Evolutionary conservation across 2,329 filamentous ascomycete species (phyloP).

Genomic region (Gaeumannomyces tritici): DNA sequence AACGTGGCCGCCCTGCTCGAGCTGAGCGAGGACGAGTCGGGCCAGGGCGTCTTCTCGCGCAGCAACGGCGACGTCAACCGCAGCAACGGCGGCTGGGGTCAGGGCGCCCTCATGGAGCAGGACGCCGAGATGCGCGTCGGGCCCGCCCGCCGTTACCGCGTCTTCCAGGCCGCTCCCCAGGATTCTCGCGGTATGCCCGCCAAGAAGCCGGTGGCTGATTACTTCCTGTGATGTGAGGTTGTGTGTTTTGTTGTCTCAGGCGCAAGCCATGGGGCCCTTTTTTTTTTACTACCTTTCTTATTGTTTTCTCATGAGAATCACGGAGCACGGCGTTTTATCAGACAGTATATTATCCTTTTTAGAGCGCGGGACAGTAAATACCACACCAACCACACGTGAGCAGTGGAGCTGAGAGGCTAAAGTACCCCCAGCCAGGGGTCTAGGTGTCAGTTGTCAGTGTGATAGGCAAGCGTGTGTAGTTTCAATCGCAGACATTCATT

Average conservation of each 20-base stretch:
- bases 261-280: neutral
- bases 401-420: neutral
- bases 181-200: constrained; percentile 96
- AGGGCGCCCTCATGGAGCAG: constrained; percentile 38
- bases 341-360: neutral
- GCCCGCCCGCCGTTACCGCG: constrained; percentile 81
- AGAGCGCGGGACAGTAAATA: neutral
- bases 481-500: too few relatives aligned
- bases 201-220: constrained; percentile 96
- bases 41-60: constrained; percentile 57
- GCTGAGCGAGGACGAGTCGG: constrained; percentile 77
- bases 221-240: constrained; percentile 57
- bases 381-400: neutral
- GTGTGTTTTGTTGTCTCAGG: neutral
- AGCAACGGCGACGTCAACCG: constrained; percentile 61
- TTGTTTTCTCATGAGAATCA: neutral
- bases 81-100: constrained; percentile 36
- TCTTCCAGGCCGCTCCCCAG: constrained; percentile 94
- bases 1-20: constrained; percentile 95
- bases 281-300: neutral
- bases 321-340: neutral
- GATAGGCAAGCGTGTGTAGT: too few relatives aligned
- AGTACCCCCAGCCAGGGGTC: too few relatives aligned
- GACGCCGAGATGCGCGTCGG: constrained; percentile 43
- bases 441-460: too few relatives aligned